phyloP scores from a whole-genome alignment of 2,329 filamentous ascomycete species.

The Claviceps monticola region DNA sequence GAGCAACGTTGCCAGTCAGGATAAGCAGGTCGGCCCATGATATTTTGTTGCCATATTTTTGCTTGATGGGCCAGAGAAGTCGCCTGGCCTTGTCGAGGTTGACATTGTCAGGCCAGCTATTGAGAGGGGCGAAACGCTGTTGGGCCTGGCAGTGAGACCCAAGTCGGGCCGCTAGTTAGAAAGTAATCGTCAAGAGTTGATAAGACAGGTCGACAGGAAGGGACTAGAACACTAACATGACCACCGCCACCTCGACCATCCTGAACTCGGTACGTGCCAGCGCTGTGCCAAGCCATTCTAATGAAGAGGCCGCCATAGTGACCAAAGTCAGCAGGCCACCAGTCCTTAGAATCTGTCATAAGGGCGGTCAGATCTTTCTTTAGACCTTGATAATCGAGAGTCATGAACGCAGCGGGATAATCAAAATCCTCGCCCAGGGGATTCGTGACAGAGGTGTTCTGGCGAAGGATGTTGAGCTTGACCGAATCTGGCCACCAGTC shows the following conservation, averaged over 20 bases:
- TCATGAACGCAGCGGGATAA: conserved; percentile 60
- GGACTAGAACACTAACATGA: conserved; percentile 20
- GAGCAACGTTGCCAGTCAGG: conserved; percentile 60
- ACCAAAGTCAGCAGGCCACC: conserved; percentile 72
- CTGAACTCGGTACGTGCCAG: conserved; percentile 62
- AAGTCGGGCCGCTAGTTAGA: background rate
- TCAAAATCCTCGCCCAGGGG: conserved; percentile 54
- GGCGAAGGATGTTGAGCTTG: conserved; percentile 58
- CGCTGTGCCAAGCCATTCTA: conserved; percentile 70
- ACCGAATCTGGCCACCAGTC: conserved; percentile 67
- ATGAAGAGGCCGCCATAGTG: conserved; percentile 72
- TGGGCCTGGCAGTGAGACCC: conserved; percentile 34
- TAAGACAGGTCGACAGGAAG: background rate
- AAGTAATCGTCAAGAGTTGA: too few relatives aligned
- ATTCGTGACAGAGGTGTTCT: conserved; percentile 50
- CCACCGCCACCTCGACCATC: conserved; percentile 66
- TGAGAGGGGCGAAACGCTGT: conserved; percentile 68
- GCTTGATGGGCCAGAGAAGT: conserved; percentile 69
- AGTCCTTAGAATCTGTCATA: conserved; percentile 68
- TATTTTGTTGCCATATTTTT: conserved; percentile 73
- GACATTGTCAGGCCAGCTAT: conserved; percentile 70
- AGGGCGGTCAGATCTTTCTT: conserved; percentile 60
- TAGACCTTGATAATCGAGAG: conserved; percentile 41
- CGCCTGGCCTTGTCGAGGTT: conserved; percentile 69
- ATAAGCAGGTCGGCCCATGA: conserved; percentile 65